Conservation (phyloP, 73 alveolate genomes). For the Paramecium sexaurelia region DNA sequence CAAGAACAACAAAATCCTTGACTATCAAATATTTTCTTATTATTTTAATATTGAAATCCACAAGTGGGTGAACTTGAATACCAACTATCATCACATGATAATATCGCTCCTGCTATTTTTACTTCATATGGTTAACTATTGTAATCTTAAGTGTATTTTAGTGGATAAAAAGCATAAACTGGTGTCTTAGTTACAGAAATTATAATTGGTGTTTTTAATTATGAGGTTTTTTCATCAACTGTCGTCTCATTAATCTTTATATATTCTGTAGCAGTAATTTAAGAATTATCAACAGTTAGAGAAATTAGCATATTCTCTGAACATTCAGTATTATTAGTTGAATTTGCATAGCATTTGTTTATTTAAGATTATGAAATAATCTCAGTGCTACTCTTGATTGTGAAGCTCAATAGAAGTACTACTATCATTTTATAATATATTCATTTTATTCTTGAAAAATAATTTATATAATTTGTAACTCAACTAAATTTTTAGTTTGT, state of each 20-base stretch:
- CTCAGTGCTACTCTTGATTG: neutral
- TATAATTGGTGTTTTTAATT: slow-evolving; percentile 1
- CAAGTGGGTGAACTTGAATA: slow-evolving; percentile 34
- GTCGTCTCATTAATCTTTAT: neutral
- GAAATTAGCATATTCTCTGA: slow-evolving; percentile 3
- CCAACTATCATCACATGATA: slow-evolving; percentile 41
- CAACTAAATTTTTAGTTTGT: neutral
- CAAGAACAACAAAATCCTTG: slow-evolving; percentile 51
- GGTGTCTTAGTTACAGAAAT: slow-evolving; percentile 34
- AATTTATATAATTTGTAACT: neutral
- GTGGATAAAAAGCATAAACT: slow-evolving; percentile 50
- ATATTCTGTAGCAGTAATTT: slow-evolving; percentile 14
- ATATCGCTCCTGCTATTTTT: neutral
- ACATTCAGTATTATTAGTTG: slow-evolving; percentile 31
- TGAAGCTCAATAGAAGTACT: neutral
- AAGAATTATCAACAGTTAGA: slow-evolving; percentile 16
- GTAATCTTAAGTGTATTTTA: neutral
- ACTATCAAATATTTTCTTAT: slow-evolving; percentile 37
- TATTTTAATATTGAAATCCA: slow-evolving; percentile 18
- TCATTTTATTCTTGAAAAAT: neutral
- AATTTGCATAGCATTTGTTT: slow-evolving; percentile 1
- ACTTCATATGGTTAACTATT: slow-evolving; percentile 28
- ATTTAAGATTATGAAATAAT: neutral
- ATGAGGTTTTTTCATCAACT: neutral
- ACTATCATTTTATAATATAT: neutral